These are phyloP conservation scores for Glonium stellatum DNA, from an alignment of 495 filamentous ascomycete genomes.

Conservation along the genomic window DNA sequence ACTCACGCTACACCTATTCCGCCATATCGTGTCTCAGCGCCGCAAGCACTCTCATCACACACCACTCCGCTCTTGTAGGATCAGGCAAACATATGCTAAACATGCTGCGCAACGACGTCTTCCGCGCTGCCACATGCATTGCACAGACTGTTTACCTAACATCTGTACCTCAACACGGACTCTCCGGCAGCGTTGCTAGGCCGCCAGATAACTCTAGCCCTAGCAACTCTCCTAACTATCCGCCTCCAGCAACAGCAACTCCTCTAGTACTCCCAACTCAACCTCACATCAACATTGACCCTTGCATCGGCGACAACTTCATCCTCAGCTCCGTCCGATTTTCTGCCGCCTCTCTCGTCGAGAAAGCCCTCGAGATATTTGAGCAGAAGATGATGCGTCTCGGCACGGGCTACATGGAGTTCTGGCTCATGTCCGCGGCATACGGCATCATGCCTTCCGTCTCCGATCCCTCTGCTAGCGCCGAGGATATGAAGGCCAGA, in stretches of 20 bases:
- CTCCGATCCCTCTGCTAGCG: background rate
- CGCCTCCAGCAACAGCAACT: background rate
- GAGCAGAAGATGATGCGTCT: constrained; percentile 24
- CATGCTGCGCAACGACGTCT: constrained; percentile 20
- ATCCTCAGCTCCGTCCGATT: constrained; percentile 8
- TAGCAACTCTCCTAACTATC: background rate
- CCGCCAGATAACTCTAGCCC: background rate
- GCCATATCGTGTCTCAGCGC: constrained; percentile 12
- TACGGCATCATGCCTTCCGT: constrained; percentile 13
- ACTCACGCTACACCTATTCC: constrained; percentile 18
- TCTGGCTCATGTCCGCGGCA: constrained; percentile 20
- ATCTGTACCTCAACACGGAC: background rate
- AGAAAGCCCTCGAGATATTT: constrained; percentile 12
- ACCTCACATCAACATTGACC: background rate
- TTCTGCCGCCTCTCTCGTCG: constrained; percentile 11
- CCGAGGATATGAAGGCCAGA: constrained; percentile 11
- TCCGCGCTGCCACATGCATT: constrained; percentile 13
- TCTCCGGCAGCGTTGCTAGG: background rate
- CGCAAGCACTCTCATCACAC: constrained; percentile 10
- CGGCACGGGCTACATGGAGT: constrained; percentile 28
- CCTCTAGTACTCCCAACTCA: background rate
- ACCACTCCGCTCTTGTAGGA: background rate
- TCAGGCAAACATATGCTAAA: constrained; percentile 5
- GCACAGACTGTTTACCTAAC: constrained; percentile 11
- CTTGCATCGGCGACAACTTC: constrained; percentile 9